Conservation (phyloP, 2,329 filamentous ascomycete genomes). For the Aspergillus fumigatiaffinis region DNA sequence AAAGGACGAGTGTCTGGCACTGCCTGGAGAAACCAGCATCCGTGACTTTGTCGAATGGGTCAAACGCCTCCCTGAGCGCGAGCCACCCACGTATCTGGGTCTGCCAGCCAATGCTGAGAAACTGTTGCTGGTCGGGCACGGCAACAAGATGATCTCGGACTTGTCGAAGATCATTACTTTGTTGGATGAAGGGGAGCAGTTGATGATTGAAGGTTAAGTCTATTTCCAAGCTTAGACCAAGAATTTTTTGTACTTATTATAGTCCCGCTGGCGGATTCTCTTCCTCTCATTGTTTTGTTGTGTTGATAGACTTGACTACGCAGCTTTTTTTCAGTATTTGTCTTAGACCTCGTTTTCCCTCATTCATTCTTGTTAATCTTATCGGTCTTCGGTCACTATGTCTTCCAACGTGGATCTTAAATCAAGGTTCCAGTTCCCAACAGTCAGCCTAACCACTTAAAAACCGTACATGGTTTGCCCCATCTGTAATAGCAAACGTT, state of each 20-base stretch:
- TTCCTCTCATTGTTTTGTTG: conserved; percentile 1
- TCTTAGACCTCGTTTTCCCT: no score
- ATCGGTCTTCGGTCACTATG: no score
- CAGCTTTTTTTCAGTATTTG: no score
- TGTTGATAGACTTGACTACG: background rate
- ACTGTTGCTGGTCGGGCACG: conserved; percentile 81
- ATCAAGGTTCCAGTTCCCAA: background rate
- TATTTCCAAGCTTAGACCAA: background rate
- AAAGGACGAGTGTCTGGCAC: conserved; percentile 59
- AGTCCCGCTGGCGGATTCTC: conserved; percentile 2
- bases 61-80: conserved; percentile 83
- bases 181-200: conserved; percentile 88
- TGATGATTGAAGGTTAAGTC: conserved; percentile 63
- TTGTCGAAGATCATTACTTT: conserved; percentile 79
- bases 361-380: no score
- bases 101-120: conserved; percentile 96
- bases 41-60: conserved; percentile 90
- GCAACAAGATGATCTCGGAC: conserved; percentile 77
- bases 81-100: conserved; percentile 92
- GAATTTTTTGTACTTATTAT: background rate
- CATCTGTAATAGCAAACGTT: conserved; percentile 7
- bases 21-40: conserved; percentile 77
- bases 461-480: conserved; percentile 15
- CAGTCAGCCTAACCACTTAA: background rate
- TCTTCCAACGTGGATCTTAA: no score